These are phyloP conservation scores for Colletotrichum musae DNA, from an alignment of 2,329 filamentous ascomycete species.

Conservation along the genomic window DNA sequence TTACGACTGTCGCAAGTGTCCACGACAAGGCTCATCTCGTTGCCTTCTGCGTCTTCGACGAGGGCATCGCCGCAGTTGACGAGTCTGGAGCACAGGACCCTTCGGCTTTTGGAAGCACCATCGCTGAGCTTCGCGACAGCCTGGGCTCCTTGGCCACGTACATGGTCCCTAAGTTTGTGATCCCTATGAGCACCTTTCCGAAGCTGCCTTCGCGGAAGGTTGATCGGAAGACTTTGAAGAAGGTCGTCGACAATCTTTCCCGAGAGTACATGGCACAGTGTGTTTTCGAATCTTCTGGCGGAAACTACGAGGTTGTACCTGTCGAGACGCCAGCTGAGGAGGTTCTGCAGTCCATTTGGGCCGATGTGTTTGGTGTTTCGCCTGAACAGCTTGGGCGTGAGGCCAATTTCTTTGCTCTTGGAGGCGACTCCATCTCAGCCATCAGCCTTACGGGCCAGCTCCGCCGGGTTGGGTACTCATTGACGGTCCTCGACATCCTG, in stretches of 20 bases:
- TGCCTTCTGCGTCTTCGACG: slow-evolving; percentile 8
- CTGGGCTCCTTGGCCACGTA: slow-evolving; percentile 44
- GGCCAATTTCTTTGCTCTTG: slow-evolving; percentile 54
- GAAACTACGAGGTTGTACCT: not conserved
- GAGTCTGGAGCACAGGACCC: not conserved
- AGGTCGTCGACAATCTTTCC: not conserved
- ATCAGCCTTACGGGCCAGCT: slow-evolving; percentile 61
- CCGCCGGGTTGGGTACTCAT: slow-evolving; percentile 43
- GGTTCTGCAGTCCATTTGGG: not conserved
- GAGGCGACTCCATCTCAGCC: slow-evolving; percentile 55
- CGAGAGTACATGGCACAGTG: not conserved
- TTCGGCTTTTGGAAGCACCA: not conserved
- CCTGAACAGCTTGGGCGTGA: slow-evolving; percentile 34
- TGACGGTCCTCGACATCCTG: slow-evolving; percentile 46
- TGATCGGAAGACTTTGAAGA: slow-evolving; percentile 45
- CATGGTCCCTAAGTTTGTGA: slow-evolving; percentile 47
- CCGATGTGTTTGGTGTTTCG: not conserved
- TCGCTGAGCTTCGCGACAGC: slow-evolving; percentile 26
- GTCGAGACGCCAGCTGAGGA: not conserved
- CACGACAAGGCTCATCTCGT: slow-evolving; percentile 12
- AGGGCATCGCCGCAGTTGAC: not conserved
- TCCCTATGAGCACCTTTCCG: slow-evolving; percentile 45
- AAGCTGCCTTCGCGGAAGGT: slow-evolving; percentile 46
- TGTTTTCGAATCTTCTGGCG: not conserved
- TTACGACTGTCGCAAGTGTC: not conserved